These are phyloP conservation scores for Trypanosoma conorhini DNA, from an alignment of 208 protist genomes.

Conservation along the genomic window DNA sequence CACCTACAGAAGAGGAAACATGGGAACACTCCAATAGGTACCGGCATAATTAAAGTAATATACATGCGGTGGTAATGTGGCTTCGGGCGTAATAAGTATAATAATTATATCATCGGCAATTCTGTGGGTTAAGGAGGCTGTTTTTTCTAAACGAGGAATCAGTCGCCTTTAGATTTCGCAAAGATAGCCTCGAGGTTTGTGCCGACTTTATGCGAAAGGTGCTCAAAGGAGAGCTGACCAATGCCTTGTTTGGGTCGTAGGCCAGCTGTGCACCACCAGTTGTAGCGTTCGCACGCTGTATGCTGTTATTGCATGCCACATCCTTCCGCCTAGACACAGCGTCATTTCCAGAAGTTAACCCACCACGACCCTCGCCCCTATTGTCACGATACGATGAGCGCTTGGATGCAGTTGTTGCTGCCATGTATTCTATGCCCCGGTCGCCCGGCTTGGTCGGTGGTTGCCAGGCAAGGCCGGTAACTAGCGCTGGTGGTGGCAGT, in stretches of 20 bases:
- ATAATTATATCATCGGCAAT: neutral
- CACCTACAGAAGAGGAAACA: neutral
- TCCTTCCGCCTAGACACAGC: neutral
- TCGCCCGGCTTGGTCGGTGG: neutral
- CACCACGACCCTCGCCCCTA: neutral
- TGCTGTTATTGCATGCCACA: neutral
- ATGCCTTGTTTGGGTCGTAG: neutral
- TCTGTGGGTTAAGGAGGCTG: neutral
- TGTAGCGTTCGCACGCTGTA: neutral
- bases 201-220: neutral
- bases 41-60: neutral
- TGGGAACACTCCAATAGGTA: neutral
- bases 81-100: neutral
- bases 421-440: neutral
- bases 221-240: neutral
- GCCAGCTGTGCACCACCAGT: neutral
- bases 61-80: neutral
- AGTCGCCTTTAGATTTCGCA: neutral
- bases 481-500: neutral
- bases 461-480: neutral
- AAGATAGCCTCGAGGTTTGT: slow-evolving; percentile 3
- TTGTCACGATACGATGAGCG: neutral
- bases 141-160: neutral
- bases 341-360: neutral
- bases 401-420: neutral